These are phyloP conservation scores for Mortierella sp. DNA, from an alignment of 371 early-diverging fungal species.

Conservation along the genomic window DNA sequence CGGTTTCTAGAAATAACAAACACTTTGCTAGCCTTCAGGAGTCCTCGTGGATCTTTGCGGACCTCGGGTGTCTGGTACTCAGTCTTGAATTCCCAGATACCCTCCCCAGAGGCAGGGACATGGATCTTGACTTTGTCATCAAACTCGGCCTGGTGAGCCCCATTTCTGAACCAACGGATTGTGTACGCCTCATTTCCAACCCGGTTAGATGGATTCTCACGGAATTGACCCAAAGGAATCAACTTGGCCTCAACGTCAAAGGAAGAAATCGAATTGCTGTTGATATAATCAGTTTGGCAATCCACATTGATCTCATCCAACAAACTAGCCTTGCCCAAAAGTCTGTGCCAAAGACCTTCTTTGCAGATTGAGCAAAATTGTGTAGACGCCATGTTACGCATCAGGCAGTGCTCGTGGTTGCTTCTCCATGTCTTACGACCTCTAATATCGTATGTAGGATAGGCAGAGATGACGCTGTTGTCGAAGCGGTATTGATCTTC, in stretches of 20 bases:
- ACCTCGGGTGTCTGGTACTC: constrained; percentile 58
- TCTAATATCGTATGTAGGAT: constrained; percentile 59
- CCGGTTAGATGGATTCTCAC: constrained; percentile 42
- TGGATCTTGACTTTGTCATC: constrained; percentile 30
- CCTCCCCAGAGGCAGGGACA: constrained; percentile 27
- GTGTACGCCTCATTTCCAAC: constrained; percentile 40
- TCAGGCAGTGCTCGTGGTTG: constrained; percentile 69
- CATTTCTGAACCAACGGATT: constrained; percentile 56
- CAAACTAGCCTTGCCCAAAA: constrained; percentile 60
- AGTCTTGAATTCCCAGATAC: constrained; percentile 54
- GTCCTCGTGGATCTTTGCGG: constrained; percentile 56
- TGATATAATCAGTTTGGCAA: constrained; percentile 16
- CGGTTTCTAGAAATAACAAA: constrained; percentile 33
- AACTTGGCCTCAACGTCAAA: constrained; percentile 40
- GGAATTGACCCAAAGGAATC: constrained; percentile 63
- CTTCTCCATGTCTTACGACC: constrained; percentile 62
- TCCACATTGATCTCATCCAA: constrained; percentile 62
- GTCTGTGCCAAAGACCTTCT: constrained; percentile 70
- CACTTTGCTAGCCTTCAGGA: constrained; percentile 51
- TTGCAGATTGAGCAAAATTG: constrained; percentile 68
- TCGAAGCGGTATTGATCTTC: constrained; percentile 60
- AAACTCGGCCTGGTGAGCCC: constrained; percentile 29
- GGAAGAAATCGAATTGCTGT: not conserved
- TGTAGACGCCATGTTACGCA: constrained; percentile 69
- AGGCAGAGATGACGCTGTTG: constrained; percentile 60